Evolutionary conservation across 164 flowering plant genomes (phyloP).

Genomic region (Sextonia rubra): DNA sequence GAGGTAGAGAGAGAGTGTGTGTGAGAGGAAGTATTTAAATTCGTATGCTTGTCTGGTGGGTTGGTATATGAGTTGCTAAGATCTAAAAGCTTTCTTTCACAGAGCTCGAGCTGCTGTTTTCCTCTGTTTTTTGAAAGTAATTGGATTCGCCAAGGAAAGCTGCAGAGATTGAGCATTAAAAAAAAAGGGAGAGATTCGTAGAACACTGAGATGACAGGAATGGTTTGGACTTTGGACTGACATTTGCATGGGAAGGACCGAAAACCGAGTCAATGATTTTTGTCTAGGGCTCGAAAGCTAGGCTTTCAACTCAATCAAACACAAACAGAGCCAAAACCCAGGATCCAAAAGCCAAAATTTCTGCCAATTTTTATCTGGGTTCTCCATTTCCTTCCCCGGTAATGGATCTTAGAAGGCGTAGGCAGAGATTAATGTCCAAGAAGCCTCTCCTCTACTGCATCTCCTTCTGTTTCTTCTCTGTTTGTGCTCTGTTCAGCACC

Average conservation of each 20-base stretch:
- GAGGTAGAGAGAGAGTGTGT: no score
- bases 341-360: neutral
- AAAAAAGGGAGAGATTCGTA: constrained; percentile 6
- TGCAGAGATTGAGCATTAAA: constrained; percentile 1
- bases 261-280: constrained; percentile 6
- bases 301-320: constrained; percentile 11
- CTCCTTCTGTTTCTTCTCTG: constrained; percentile 31
- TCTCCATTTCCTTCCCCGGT: neutral
- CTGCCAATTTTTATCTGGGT: neutral
- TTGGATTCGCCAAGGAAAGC: constrained; percentile 5
- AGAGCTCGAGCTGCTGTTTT: constrained; percentile 9
- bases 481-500: constrained; percentile 23
- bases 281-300: neutral
- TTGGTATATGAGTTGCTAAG: neutral
- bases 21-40: constrained; percentile 4
- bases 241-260: constrained; percentile 15
- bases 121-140: neutral
- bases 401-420: constrained; percentile 23
- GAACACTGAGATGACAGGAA: constrained; percentile 13
- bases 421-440: constrained; percentile 8
- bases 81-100: constrained; percentile 11
- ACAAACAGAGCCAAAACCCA: neutral
- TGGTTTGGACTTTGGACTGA: constrained; percentile 16
- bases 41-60: constrained; percentile 2
- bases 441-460: constrained; percentile 14